These are phyloP conservation scores for Boletus barrowsii DNA, from an alignment of 768 basidiomycete species.

Conservation along the genomic window DNA sequence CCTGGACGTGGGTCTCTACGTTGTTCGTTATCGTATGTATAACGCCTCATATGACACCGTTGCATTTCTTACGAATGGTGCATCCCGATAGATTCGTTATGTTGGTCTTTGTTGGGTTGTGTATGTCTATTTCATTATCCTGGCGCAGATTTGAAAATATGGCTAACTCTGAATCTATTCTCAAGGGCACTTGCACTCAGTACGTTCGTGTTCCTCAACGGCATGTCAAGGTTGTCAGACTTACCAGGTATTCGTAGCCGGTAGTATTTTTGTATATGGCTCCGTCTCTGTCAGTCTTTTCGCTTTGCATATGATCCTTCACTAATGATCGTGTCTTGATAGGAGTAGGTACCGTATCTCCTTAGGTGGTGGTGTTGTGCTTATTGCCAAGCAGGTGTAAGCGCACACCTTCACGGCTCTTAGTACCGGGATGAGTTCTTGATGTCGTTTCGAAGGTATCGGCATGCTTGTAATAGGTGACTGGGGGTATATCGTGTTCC, in stretches of 20 bases:
- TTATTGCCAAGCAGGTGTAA: constrained; percentile 7
- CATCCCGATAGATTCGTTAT: constrained; percentile 12
- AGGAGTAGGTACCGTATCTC: constrained; percentile 1
- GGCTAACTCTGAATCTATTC: neutral
- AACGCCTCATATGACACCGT: too few relatives aligned
- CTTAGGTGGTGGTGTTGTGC: neutral
- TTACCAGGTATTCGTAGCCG: constrained; percentile 3
- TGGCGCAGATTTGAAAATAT: neutral
- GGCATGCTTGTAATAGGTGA: neutral
- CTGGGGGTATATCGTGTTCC: constrained; percentile 14
- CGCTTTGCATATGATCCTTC: neutral
- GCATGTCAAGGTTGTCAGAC: neutral
- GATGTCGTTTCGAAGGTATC: constrained; percentile 1
- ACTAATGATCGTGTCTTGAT: neutral
- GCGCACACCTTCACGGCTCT: neutral
- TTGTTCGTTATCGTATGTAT: constrained; percentile 16
- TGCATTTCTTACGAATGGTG: neutral
- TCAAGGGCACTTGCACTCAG: constrained; percentile 2
- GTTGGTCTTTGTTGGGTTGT: constrained; percentile 6
- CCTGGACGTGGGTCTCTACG: constrained; percentile 15
- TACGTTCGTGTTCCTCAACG: neutral
- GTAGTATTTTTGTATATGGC: constrained; percentile 2
- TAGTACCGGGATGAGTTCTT: too few relatives aligned
- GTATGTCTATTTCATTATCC: neutral
- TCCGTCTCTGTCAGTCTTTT: constrained; percentile 4